Percentiles rank a stretch among this genome's conserved stretches.
These are phyloP conservation scores for Lippia alba DNA, from an alignment of 305 asterid genomes.

Conservation along the genomic window DNA sequence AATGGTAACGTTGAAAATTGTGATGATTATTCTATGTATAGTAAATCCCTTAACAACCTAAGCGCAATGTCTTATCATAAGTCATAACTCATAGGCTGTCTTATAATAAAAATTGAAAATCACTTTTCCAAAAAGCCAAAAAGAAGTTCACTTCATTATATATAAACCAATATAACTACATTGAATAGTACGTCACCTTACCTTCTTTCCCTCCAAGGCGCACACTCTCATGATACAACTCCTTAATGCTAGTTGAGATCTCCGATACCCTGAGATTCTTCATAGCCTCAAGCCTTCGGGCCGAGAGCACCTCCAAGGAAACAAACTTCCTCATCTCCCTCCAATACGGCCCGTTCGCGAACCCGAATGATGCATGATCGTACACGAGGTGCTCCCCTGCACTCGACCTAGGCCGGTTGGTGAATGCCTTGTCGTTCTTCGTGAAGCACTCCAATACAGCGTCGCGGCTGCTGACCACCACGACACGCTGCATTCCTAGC, in stretches of 20 bases:
- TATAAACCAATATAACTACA: too few species aligned
- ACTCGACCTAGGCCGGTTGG: slow-evolving; percentile 28
- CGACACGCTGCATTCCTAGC: slow-evolving; percentile 42
- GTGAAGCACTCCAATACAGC: slow-evolving; percentile 50
- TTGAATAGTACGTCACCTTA: background rate
- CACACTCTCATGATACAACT: background rate
- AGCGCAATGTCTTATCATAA: too few species aligned
- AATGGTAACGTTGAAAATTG: too few species aligned
- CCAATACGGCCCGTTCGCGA: slow-evolving; percentile 29
- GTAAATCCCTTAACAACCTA: too few species aligned
- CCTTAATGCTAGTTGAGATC: slow-evolving; percentile 14
- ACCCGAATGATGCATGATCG: slow-evolving; percentile 26
- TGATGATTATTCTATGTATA: too few species aligned
- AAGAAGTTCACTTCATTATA: too few species aligned
- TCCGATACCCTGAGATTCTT: slow-evolving; percentile 25
- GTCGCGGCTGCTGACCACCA: slow-evolving; percentile 55
- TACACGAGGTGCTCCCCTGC: slow-evolving; percentile 31
- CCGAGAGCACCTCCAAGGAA: slow-evolving; percentile 20
- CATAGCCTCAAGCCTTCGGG: slow-evolving; percentile 14
- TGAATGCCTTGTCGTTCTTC: slow-evolving; percentile 33
- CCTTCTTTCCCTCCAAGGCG: background rate
- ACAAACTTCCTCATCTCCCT: slow-evolving; percentile 34
- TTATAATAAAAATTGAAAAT: too few species aligned
- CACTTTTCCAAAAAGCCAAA: too few species aligned
- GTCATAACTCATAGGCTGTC: too few species aligned